phyloP scores from a whole-genome alignment of 1,284 basidiomycete species.

The Puccinia triticina region DNA sequence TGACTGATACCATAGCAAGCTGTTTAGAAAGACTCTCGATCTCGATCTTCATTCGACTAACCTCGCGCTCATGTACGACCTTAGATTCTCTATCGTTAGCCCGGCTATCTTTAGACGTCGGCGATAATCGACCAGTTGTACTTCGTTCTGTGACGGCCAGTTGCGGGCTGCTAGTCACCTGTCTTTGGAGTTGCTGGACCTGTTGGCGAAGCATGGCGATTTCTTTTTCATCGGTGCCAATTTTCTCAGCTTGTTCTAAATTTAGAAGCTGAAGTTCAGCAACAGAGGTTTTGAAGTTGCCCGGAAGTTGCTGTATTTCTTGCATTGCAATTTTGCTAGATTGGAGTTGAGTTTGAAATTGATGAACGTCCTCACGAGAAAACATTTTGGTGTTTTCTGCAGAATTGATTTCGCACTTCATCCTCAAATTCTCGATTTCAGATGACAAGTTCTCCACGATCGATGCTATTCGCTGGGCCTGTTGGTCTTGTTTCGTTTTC shows the following conservation, averaged over 20 bases:
- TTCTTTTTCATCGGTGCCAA: slow-evolving; percentile 1
- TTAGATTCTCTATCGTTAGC: neutral
- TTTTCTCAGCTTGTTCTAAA: neutral
- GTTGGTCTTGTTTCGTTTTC: slow-evolving; percentile 6
- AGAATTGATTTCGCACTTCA: neutral
- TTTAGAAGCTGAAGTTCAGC: neutral
- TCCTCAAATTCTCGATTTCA: slow-evolving; percentile 2
- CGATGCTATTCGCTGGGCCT: slow-evolving; percentile 17
- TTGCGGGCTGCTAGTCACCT: neutral
- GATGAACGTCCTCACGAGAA: neutral
- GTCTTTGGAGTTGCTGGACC: neutral
- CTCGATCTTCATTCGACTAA: slow-evolving; percentile 14
- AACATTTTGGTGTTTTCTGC: neutral
- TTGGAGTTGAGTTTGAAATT: slow-evolving; percentile 21
- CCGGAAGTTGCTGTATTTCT: slow-evolving; percentile 2
- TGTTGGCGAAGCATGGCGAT: neutral
- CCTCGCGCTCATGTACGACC: slow-evolving; percentile 13
- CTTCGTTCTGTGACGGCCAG: neutral
- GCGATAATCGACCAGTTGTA: neutral
- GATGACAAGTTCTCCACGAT: slow-evolving; percentile 9
- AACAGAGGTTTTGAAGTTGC: neutral
- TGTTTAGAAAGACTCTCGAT: slow-evolving; percentile 18
- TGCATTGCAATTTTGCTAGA: slow-evolving; percentile 13
- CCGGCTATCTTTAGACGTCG: neutral
- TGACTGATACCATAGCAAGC: slow-evolving; percentile 5